These are phyloP conservation scores for Geoglossum glabrum DNA, from an alignment of 495 filamentous ascomycete species.

Conservation along the genomic window DNA sequence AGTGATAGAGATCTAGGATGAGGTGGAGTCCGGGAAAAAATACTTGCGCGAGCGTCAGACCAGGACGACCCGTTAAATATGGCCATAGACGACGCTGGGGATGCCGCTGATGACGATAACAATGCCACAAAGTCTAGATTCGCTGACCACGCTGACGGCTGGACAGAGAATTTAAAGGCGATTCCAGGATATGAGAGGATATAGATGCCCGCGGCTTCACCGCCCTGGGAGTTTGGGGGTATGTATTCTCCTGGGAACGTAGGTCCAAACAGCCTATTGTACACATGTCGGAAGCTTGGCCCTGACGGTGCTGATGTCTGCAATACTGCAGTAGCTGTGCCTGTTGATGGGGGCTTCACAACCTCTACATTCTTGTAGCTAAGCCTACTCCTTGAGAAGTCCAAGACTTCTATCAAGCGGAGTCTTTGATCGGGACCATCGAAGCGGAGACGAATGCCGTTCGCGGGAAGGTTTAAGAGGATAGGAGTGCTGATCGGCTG, in stretches of 20 bases:
- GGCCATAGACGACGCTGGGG: slow-evolving; percentile 61
- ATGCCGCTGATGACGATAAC: slow-evolving; percentile 56
- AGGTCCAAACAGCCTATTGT: slow-evolving; percentile 74
- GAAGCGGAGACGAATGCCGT: slow-evolving; percentile 78
- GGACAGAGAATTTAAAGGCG: slow-evolving; percentile 74
- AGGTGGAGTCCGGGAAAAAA: slow-evolving; percentile 55
- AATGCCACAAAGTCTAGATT: slow-evolving; percentile 71
- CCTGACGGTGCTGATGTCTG: slow-evolving; percentile 28
- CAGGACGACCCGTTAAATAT: slow-evolving; percentile 79
- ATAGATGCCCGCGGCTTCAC: slow-evolving; percentile 39
- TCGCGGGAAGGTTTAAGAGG: slow-evolving; percentile 51
- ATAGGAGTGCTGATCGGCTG: slow-evolving; percentile 56
- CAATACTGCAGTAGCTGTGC: slow-evolving; percentile 7
- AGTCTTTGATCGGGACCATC: slow-evolving; percentile 85
- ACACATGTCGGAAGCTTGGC: slow-evolving; percentile 77
- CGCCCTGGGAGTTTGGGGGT: slow-evolving; percentile 30
- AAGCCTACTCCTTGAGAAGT: slow-evolving; percentile 72
- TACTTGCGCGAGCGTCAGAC: slow-evolving; percentile 51
- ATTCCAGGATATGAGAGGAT: slow-evolving; percentile 85
- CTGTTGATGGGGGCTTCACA: slow-evolving; percentile 32
- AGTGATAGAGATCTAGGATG: slow-evolving; percentile 39
- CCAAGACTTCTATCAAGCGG: slow-evolving; percentile 71
- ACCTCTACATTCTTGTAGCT: slow-evolving; percentile 75
- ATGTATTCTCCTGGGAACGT: slow-evolving; percentile 86
- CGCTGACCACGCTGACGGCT: slow-evolving; percentile 53